Percentiles rank a stretch among this genome's conserved stretches.
These are phyloP conservation scores for Synchytrium microbalum DNA, from an alignment of 371 early-diverging fungal species.

Conservation along the genomic window DNA sequence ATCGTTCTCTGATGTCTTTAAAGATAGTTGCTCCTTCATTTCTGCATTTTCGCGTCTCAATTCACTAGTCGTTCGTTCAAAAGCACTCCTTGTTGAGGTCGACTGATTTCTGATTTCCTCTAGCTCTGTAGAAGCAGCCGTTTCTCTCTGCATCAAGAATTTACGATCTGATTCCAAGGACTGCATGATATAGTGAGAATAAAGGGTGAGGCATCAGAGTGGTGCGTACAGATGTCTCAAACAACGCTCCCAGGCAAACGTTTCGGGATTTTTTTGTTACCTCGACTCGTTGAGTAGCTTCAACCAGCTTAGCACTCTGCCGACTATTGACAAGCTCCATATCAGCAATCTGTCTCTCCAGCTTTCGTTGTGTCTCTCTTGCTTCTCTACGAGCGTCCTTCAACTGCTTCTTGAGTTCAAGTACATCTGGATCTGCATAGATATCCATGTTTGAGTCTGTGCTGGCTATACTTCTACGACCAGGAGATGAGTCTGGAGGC, in stretches of 20 bases:
- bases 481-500: background rate
- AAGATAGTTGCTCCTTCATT: background rate
- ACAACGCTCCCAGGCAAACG: too few species aligned
- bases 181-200: background rate
- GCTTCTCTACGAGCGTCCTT: background rate
- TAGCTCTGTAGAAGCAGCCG: background rate
- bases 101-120: background rate
- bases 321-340: background rate
- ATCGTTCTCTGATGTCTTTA: background rate
- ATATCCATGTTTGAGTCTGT: background rate
- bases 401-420: background rate
- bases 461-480: background rate
- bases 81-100: background rate
- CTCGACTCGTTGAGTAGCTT: background rate
- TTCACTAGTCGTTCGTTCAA: background rate
- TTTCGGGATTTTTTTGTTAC: too few species aligned
- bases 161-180: background rate
- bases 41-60: background rate
- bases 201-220: too few species aligned
- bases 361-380: background rate
- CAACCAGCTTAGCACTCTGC: background rate
- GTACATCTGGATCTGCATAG: background rate
- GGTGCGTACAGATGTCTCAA: too few species aligned
- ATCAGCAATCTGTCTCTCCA: background rate
- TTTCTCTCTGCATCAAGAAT: background rate